Evolutionary conservation across 1,284 basidiomycete species (phyloP), one percentile per base, ranked within the genome.

Genomic region (Ganoderma leucocontextum): DNA sequence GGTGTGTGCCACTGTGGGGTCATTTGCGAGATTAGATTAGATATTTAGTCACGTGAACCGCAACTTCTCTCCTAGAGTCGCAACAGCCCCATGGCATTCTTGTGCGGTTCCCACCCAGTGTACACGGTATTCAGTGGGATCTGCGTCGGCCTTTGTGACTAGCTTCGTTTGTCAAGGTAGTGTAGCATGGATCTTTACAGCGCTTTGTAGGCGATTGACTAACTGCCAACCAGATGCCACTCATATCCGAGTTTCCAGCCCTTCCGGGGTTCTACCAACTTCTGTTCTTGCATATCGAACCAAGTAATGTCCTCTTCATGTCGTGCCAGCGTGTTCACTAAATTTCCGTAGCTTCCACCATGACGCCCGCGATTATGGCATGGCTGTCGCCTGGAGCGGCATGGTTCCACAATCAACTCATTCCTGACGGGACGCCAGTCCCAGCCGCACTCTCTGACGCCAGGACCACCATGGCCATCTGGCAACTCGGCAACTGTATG

Each of bases 401-500:
- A 35, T 93, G 92, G 91, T 93, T 93, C 74, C 87, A 90, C 76
- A 83, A 89, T 74, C 84, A 91, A 73, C 86, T 93, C 67, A 84
- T 93, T 63, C 91, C 91, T 1, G 82, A 81, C 13, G 66, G 75
- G 7, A 70, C 74, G 8, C 77, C 83, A 13, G 70, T 77, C 6
- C 78, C 83, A 13, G 35, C 72, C 6, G 72, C 68, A 13, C 68
- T 79, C 9, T 72, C 88, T 64, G 87, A 91, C 65, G 73, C 82
- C 35, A 82, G 89, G 22, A 86, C 88, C 4, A 80, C 80, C n/a
- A 91, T 92, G 86, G 88, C 87, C 19, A 84, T 93, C 64, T 89
- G 87, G 85, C 92, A 94, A 75, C 82, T 94, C 9, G 88, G 84
- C 36, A 93, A 91, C 73, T 91, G 92, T 91, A 70, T 53, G 84